A percentile compares a stretch with the other conserved stretches of the same genome.
Evolutionary conservation across 108 stramenopile species (phyloP).

Genomic region (Cylindrotheca closterium): DNA sequence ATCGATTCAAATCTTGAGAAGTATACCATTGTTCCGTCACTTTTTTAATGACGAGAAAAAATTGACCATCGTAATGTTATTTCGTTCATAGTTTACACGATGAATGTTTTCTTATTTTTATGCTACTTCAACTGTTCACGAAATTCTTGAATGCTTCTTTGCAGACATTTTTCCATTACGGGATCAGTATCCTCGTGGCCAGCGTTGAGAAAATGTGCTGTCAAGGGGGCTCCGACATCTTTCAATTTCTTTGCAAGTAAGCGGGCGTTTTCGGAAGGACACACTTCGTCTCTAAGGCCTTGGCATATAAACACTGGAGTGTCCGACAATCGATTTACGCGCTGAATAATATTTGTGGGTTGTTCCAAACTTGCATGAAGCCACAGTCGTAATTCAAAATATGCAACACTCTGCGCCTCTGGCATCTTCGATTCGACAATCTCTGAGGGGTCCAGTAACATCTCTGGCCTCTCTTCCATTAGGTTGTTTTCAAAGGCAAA

Average conservation of each 20-base stretch:
- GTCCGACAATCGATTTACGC: constrained; percentile 9
- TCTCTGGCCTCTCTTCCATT: constrained; percentile 38
- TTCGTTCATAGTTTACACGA: too few species aligned
- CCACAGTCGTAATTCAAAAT: constrained; percentile 39
- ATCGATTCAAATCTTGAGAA: constrained; percentile 13
- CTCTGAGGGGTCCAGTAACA: constrained; percentile 20
- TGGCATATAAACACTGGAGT: constrained; percentile 41
- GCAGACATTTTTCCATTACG: constrained; percentile 35
- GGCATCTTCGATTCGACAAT: constrained; percentile 18
- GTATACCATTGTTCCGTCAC: not conserved
- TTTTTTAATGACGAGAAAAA: not conserved
- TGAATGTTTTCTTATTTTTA: not conserved
- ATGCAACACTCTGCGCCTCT: constrained; percentile 32
- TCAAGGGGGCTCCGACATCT: not conserved
- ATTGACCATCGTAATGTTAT: too few species aligned
- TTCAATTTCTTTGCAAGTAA: constrained; percentile 17
- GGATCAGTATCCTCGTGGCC: constrained; percentile 39
- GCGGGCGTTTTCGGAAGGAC: constrained; percentile 36
- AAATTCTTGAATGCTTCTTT: constrained; percentile 33
- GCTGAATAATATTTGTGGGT: constrained; percentile 24
- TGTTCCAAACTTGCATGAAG: constrained; percentile 29
- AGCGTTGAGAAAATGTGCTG: constrained; percentile 29
- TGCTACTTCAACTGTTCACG: constrained; percentile 14
- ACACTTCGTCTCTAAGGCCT: constrained; percentile 34
- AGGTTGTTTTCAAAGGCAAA: constrained; percentile 39